phyloP scores from a whole-genome alignment of 2,329 filamentous ascomycete genomes.

The Ustulina deusta region DNA sequence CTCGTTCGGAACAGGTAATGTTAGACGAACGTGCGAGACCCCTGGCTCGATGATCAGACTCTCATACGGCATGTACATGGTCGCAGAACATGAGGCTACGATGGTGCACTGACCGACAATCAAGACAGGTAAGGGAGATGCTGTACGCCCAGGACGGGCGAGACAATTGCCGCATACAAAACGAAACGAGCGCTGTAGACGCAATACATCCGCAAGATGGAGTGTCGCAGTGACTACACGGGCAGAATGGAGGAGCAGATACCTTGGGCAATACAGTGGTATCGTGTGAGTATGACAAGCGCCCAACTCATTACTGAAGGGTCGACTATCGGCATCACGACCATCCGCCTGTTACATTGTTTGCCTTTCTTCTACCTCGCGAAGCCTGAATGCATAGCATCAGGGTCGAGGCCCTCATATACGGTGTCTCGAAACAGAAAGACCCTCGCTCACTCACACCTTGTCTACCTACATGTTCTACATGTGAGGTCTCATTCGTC shows the following conservation, averaged over 20 bases:
- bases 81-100: constrained; percentile 15
- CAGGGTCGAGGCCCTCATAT: not conserved
- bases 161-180: constrained; percentile 20
- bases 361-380: not conserved
- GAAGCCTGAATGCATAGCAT: not conserved
- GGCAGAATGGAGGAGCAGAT: constrained; percentile 12
- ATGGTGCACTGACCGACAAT: constrained; percentile 11
- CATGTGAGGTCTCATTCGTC: not conserved
- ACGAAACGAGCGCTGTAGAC: constrained; percentile 10
- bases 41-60: constrained; percentile 11
- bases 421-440: constrained; percentile 16
- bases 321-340: constrained; percentile 6
- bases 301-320: constrained; percentile 9
- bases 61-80: constrained; percentile 19
- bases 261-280: constrained; percentile 5
- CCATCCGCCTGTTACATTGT: not conserved
- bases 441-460: not conserved
- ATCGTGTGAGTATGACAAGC: constrained; percentile 25
- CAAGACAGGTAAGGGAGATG: constrained; percentile 5
- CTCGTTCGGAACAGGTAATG: constrained; percentile 33
- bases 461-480: constrained; percentile 2
- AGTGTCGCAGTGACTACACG: constrained; percentile 6
- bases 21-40: constrained; percentile 34
- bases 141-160: not conserved
- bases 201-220: not conserved